Base-by-base conservation (phyloP, 192 early-diverging fungal species). In the Umbelopsis sp. region DNA sequence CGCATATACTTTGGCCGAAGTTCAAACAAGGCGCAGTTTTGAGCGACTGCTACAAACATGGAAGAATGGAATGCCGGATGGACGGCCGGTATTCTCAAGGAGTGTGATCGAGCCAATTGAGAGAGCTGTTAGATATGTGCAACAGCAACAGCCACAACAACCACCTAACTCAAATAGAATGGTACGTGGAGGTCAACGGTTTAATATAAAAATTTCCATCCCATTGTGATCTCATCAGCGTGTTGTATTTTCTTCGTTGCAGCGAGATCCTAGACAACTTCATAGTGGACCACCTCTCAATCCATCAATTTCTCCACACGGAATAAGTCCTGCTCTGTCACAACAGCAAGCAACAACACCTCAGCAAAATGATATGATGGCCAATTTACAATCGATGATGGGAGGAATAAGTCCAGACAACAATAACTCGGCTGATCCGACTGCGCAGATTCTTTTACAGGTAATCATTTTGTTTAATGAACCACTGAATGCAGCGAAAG, bases 21-120 rank as follows among this genome's bases (percentile, higher is more conserved):
- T 78, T 15, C 70, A 78, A 25, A 90, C 92, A 49, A 85, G 83
- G 79, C 70, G 80, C 30, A 85, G 91, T 64, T 90, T 98, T 80
- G 86, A 91, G 61, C 86, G 89, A 41, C 82, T 97, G 4, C 74
- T 97, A 41, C 76, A 75, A 7, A 97, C 96, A 1, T 98, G 97
- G 97, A 90, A 88, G 72, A 76, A 80, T 66, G 83, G 88, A 23
- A 70, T 80, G 74, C 92, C 86, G 71, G 80, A 69, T 70, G 81
- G 85, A 66, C 74, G 74, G 12, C 88, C 86, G 33, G 77, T 94
- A 5, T 94, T 91, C 74, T 64, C 87, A 15, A 73, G 79, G 12
- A 79, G 83, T 49, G 70, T 84, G 12, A 80, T 89, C 70, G 74
- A 78, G 10, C 68, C 61, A 16, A 86, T 89, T 65, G 87, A 89